phyloP scores from a whole-genome alignment of 306 rosid species.

The Astragalus glycyphyllos region DNA sequence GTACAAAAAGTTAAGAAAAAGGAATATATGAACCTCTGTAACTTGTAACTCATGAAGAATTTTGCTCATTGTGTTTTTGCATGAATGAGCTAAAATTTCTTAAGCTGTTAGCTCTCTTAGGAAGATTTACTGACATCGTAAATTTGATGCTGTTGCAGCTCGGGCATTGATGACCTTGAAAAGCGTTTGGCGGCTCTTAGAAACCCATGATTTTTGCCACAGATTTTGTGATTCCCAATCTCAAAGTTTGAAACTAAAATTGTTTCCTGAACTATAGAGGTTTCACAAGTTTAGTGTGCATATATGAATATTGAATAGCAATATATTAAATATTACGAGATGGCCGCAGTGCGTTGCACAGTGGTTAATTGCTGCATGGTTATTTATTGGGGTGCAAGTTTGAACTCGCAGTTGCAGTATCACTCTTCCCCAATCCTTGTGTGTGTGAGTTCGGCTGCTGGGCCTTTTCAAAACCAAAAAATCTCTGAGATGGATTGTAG shows the following conservation, averaged over 20 bases:
- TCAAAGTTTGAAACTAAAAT: slow-evolving; percentile 14
- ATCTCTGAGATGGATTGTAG: slow-evolving; percentile 17
- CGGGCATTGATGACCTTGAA: slow-evolving; percentile 80
- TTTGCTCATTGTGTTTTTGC: slow-evolving; percentile 2
- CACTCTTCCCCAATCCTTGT: too few species aligned
- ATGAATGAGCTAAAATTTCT: background rate
- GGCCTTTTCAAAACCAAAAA: too few species aligned
- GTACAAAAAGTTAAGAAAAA: background rate
- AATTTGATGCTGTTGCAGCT: slow-evolving; percentile 63
- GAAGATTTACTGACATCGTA: slow-evolving; percentile 22
- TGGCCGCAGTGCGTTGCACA: background rate
- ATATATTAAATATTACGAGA: slow-evolving; percentile 23
- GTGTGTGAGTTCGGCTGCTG: too few species aligned
- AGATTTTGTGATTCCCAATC: slow-evolving; percentile 19
- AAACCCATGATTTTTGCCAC: slow-evolving; percentile 58
- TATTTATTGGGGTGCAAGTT: too few species aligned
- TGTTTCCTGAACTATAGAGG: slow-evolving; percentile 31
- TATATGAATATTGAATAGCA: slow-evolving; percentile 20
- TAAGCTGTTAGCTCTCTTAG: background rate
- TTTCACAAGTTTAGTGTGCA: slow-evolving; percentile 35
- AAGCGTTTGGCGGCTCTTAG: slow-evolving; percentile 91
- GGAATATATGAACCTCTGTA: background rate
- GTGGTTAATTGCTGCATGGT: too few species aligned
- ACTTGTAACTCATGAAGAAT: slow-evolving; percentile 2
- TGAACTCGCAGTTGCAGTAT: too few species aligned